Base-by-base conservation (phyloP, 352 stramenopile genomes). In the Phytophthora foliorum region DNA sequence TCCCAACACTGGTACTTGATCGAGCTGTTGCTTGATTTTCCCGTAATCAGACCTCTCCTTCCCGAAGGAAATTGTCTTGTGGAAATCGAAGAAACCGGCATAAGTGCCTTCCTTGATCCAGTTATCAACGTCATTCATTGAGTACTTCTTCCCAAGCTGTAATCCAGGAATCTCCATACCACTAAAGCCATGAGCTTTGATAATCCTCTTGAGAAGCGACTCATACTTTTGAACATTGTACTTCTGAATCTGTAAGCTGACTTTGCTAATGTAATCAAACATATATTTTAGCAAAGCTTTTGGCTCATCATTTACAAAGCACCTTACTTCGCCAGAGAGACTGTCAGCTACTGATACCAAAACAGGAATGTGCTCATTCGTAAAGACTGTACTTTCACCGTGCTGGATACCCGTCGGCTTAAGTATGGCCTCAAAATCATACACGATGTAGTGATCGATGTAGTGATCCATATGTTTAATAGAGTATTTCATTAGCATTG, bases 361-460 rank as follows among this genome's bases (percentile, higher is more conserved):
- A 16, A 53, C 39, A 4, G 55, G 55, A 45, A 63, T 54, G 17
- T 63, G 55, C 21, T 64, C 56, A 19, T 64, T 51, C 22, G 14
- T 44, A 19, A 57, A 65, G 32, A 44, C 46, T 42, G 45, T 45
- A 44, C 49, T 56, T 16, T 32, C 31, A 16, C 52, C n/a, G 36
- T 57, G 19, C 54, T 60, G 4, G 60, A 45, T 17, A 54, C 57
- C 6, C n/a, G 61, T 53, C 34, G 62, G 64, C 21, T 74, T 62
- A 29, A 55, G 48, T n/a, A 55, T 55, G 2, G 54, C 41, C 41
- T 61, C 39, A 34, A 51, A 62, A 13, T 62, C 54, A 62, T 62
- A 62, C 2, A 44, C 38, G 5, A 44, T 19, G 14, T 10, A 44
- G 14, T 44, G 42, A 54, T 63, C 56, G 2, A 48, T 21, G 44